Evolutionary conservation across 768 basidiomycete species (phyloP), one percentile per base, ranked within the genome.

Genomic region (Collybia sordida): DNA sequence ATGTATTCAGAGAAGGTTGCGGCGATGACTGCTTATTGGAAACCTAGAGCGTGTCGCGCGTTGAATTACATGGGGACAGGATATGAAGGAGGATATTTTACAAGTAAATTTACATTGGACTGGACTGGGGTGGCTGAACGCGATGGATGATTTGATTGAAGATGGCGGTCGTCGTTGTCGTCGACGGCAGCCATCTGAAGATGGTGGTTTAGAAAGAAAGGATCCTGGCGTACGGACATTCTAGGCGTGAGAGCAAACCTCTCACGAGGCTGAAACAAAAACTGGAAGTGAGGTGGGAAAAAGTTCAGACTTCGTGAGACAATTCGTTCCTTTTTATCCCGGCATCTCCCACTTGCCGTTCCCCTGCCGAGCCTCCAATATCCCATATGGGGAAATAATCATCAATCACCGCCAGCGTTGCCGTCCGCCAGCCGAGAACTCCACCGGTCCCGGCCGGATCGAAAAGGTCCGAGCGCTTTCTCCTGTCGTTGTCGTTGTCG

Each of bases 181-280:
- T 65, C 55, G 49, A 53, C 64, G 46, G 65, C 55, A 56, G 69
- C 61, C 72, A 76, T 74, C 61, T 70, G 69, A 43, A 76, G 69
- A 63, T 72, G 69, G 64, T 68, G 67, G 70, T 73, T 66, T 55
- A 73, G 71, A 62, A 72, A 72, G 74, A 76, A 74, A 59, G 70
- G 62, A 63, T 72, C 68, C 64, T 73, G 71, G 59, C 69, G 68
- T 65, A 71, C 67, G 59, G 70, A 67, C 71, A 69, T 74, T 60
- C 64, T 66, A 67, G 65, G 69, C 72, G 73, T 75, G 74, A 74
- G 73, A 75, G 70, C 67, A 55, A 71, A 67, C 51, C 63, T 66
- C 66, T 65, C 65, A 67, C 66, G 67, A 67, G 49, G 45, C 35
- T 27, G 31, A 65, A 62, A 67, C 64, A 67, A 67, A 55, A 46